phyloP scores from a whole-genome alignment of 805 yeast species.

The Danielia reshetovae region DNA sequence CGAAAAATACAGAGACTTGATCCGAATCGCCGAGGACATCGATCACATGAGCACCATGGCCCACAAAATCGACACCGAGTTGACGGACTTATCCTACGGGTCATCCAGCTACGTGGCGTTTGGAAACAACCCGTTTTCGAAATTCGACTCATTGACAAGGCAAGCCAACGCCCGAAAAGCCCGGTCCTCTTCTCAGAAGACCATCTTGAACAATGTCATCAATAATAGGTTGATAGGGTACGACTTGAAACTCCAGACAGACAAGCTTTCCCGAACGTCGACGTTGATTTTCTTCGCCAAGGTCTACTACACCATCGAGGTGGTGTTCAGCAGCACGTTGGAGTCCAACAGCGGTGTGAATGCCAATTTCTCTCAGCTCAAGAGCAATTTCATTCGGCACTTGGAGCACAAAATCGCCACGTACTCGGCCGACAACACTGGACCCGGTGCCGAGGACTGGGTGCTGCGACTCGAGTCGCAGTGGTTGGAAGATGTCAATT shows the following conservation, averaged over 20 bases:
- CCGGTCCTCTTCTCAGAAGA: slow-evolving; percentile 16
- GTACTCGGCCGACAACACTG: slow-evolving; percentile 11
- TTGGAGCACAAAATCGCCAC: slow-evolving; percentile 25
- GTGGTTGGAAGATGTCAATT: slow-evolving; percentile 14
- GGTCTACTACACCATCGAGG: slow-evolving; percentile 29
- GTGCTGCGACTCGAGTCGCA: background rate
- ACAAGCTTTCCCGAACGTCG: slow-evolving; percentile 21
- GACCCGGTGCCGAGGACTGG: background rate
- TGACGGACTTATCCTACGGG: slow-evolving; percentile 31
- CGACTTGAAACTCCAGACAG: slow-evolving; percentile 23
- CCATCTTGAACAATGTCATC: slow-evolving; percentile 27
- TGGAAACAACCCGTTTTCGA: slow-evolving; percentile 13
- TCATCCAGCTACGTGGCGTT: slow-evolving; percentile 27
- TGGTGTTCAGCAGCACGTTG: slow-evolving; percentile 19
- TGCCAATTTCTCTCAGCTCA: slow-evolving; percentile 18
- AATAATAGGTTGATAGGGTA: slow-evolving; percentile 26
- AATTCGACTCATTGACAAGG: slow-evolving; percentile 20
- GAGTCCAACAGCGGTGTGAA: slow-evolving; percentile 9
- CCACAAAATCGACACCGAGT: slow-evolving; percentile 18
- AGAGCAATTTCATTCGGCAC: slow-evolving; percentile 19
- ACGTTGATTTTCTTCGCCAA: slow-evolving; percentile 29
- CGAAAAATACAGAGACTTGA: slow-evolving; percentile 39
- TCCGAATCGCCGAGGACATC: slow-evolving; percentile 41
- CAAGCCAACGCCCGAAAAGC: slow-evolving; percentile 15
- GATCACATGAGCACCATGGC: slow-evolving; percentile 27